Conservation (phyloP, 2,329 filamentous ascomycete genomes). For the Sarocladium strictum region DNA sequence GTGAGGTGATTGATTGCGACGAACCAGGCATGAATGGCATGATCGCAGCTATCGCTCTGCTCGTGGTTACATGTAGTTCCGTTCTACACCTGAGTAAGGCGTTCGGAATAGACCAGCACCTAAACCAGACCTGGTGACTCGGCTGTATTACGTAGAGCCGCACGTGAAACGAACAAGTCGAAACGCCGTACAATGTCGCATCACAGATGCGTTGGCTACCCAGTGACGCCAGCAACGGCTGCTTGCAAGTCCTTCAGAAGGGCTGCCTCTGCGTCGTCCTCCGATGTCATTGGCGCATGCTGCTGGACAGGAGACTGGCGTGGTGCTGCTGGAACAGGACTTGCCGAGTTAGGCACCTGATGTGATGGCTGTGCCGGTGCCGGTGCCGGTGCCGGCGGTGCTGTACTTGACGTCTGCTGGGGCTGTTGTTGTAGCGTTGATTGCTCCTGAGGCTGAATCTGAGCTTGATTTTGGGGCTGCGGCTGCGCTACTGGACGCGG, state of each 20-base stretch:
- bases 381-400: neutral
- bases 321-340: neutral
- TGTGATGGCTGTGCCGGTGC: neutral
- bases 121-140: neutral
- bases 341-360: neutral
- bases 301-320: neutral
- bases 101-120: neutral
- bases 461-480: neutral
- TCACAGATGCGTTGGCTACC: neutral
- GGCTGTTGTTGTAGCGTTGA: conserved; percentile 15
- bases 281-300: neutral
- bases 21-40: neutral
- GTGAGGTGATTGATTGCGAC: neutral
- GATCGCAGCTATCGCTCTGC: too few relatives aligned
- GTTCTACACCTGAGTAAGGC: too few relatives aligned
- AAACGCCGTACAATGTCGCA: neutral
- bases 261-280: conserved; percentile 11
- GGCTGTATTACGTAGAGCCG: too few relatives aligned
- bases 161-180: too few relatives aligned
- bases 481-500: neutral
- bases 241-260: conserved; percentile 11
- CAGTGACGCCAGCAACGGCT: conserved; percentile 10
- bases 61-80: too few relatives aligned
- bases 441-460: conserved; percentile 8
- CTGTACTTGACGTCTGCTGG: neutral